Conservation (phyloP, 805 yeast species). For the Ogataea methanolica region DNA sequence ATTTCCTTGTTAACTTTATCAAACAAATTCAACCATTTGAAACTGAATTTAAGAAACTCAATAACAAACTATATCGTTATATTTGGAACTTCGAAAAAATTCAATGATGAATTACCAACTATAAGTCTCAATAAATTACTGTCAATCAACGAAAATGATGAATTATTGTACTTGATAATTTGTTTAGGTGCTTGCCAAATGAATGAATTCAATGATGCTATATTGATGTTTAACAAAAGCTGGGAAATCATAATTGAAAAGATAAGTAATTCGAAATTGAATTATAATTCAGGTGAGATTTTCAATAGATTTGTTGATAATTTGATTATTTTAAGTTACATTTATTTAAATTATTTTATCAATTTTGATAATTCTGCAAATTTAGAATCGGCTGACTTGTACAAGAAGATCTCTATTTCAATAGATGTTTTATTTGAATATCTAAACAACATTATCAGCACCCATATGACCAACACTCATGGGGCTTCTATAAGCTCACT, state of each 20-base stretch:
- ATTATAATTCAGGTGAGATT: slow-evolving; percentile 26
- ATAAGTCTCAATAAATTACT: slow-evolving; percentile 20
- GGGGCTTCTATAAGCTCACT: background rate
- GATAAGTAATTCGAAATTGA: slow-evolving; percentile 24
- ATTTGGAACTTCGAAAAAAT: slow-evolving; percentile 15
- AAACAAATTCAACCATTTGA: slow-evolving; percentile 25
- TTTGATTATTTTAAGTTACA: slow-evolving; percentile 39
- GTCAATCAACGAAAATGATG: slow-evolving; percentile 30
- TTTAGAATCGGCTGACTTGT: slow-evolving; percentile 7
- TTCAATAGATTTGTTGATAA: slow-evolving; percentile 39
- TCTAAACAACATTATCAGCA: slow-evolving; percentile 41
- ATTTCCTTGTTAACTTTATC: slow-evolving; percentile 30
- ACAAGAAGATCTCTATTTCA: slow-evolving; percentile 27
- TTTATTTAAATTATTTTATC: slow-evolving; percentile 37
- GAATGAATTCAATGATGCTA: slow-evolving; percentile 30
- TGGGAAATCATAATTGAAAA: slow-evolving; percentile 36
- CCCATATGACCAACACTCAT: slow-evolving; percentile 34
- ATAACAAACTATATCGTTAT: slow-evolving; percentile 23
- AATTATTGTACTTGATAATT: slow-evolving; percentile 39
- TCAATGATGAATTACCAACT: slow-evolving; percentile 16
- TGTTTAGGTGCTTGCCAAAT: slow-evolving; percentile 42
- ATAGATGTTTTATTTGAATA: slow-evolving; percentile 45
- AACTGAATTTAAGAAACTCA: slow-evolving; percentile 17
- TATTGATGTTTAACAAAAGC: slow-evolving; percentile 36
- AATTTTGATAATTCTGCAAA: slow-evolving; percentile 19